Evolutionary conservation across 805 yeast species (phyloP), one percentile per base, ranked within the genome.

Genomic region (Lipomyces mesembrius): DNA sequence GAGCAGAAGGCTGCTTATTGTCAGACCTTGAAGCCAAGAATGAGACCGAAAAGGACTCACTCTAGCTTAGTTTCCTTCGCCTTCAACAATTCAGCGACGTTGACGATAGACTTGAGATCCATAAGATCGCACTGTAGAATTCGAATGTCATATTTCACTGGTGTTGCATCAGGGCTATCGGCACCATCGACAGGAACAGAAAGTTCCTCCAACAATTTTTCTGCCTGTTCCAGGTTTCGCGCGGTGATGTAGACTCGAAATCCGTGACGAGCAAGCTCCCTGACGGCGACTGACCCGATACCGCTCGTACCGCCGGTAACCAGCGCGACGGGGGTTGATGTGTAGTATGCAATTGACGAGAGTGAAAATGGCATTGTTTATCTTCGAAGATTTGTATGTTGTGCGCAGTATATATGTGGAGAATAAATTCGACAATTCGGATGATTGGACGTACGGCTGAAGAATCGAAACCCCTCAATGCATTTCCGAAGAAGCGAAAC

Each of bases 1-100:
- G 57, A 91, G 82, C 43, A 91, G 80, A 27, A 91, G 77, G 75
- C 71, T 68, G 12, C 7, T 22, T 29, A 8, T 35, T n/a, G 34
- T 57, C 51, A 60, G 56, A 53, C 32, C 0, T 35, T 8, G 17
- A 22, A 12, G 17, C 6, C 8, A n/a, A 32, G 29, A 52, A 60
- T 27, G 20, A 32, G 37, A 29, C 4, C 3, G 29, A 32, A 22
- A 54, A 51, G 8, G 46, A 54, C 70, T 8, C 43, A 67, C 70
- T 90, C 87, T 37, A 91, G 75, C 22, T 79, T 68, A 34, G 62
- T 39, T 35, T 62, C 65, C 37, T 56, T 64, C 11, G 35, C 54
- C 43, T 46, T 56, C 57, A 71, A 68, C 37, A 62, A 67, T 8
- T 64, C 46, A 5, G 72, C 73, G 3, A 72, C 73, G 7, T 9